A percentile compares a stretch with the other conserved stretches of the same genome.
Conservation (phyloP, 257 asterid species). For the Ocimum tenuiflorum region DNA sequence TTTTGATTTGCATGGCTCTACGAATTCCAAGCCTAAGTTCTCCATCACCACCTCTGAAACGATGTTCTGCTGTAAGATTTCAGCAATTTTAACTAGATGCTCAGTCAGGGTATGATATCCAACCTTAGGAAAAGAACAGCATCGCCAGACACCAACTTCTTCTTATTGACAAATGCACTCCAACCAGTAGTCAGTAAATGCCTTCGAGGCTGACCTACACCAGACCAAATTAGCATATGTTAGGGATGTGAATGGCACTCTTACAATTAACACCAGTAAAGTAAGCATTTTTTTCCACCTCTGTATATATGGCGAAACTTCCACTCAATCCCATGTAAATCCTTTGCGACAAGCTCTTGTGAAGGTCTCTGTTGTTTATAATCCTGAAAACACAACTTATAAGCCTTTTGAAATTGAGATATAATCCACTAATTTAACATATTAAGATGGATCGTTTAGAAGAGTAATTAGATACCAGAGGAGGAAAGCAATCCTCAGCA, state of each 20-base stretch:
- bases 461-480: constrained; percentile 67
- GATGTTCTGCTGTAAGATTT: constrained; percentile 3
- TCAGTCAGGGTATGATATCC: background rate
- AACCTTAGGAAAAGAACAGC: constrained; percentile 94
- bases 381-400: constrained; percentile 41
- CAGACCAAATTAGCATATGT: background rate
- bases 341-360: constrained; percentile 93
- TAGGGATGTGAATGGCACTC: background rate
- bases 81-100: background rate
- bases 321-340: constrained; percentile 87
- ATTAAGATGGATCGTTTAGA: no score
- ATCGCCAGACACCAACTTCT: constrained; percentile 90
- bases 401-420: background rate
- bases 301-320: constrained; percentile 92
- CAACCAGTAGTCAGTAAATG: constrained; percentile 97
- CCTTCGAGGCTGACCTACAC: constrained; percentile 97
- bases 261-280: background rate
- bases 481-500: constrained; percentile 97
- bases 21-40: constrained; percentile 95
- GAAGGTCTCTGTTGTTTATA: constrained; percentile 92
- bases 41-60: constrained; percentile 86
- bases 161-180: constrained; percentile 96
- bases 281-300: constrained; percentile 34
- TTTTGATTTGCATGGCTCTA: constrained; percentile 68
- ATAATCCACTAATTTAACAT: background rate